Conservation (phyloP, 768 basidiomycete genomes). For the Tricholoma bakamatsutake region DNA sequence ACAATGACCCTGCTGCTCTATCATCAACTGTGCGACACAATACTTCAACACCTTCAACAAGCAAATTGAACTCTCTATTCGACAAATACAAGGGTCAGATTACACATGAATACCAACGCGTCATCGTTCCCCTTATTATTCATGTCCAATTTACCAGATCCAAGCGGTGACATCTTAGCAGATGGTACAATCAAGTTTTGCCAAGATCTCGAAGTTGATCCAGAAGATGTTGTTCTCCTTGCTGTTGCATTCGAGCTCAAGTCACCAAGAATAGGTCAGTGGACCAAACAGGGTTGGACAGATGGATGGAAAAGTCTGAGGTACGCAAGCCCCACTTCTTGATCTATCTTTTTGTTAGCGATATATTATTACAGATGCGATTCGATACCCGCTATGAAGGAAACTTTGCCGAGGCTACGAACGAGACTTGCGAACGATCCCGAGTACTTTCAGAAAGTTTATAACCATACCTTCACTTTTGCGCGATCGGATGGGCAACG, state of each 20-base stretch:
- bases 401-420: constrained; percentile 47
- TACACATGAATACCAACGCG: constrained; percentile 3
- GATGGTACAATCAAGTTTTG: constrained; percentile 81
- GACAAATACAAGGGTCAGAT: constrained; percentile 61
- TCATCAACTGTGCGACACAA: constrained; percentile 15
- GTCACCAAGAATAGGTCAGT: constrained; percentile 67
- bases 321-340: constrained; percentile 33
- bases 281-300: constrained; percentile 65
- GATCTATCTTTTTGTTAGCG: not conserved
- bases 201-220: constrained; percentile 60
- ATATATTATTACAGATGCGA: constrained; percentile 45
- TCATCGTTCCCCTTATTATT: not conserved
- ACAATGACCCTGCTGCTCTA: constrained; percentile 45
- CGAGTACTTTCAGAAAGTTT: constrained; percentile 71
- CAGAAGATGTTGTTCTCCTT: constrained; percentile 78
- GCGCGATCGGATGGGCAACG: constrained; percentile 71
- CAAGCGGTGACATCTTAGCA: constrained; percentile 54
- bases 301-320: constrained; percentile 76
- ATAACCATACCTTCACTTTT: constrained; percentile 78
- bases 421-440: constrained; percentile 57
- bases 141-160: constrained; percentile 26
- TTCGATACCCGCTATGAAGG: constrained; percentile 54
- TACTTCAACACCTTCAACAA: constrained; percentile 36
- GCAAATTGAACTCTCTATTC: constrained; percentile 53
- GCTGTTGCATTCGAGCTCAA: constrained; percentile 79